Conservation (phyloP, 352 stramenopile species). For the Pseudoperonospora humuli region DNA sequence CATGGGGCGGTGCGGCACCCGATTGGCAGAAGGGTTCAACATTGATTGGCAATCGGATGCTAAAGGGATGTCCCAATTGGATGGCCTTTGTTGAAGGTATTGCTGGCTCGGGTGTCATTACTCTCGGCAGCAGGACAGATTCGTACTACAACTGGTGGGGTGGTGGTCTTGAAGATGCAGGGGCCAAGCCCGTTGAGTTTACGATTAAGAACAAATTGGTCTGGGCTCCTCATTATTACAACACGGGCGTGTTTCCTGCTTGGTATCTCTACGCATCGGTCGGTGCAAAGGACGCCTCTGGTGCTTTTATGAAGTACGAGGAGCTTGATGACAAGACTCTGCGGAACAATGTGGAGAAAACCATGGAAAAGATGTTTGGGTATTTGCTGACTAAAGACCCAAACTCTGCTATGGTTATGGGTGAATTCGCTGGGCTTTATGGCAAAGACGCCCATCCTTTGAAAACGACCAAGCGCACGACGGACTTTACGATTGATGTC, state of each 20-base stretch:
- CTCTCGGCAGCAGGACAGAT: conserved; percentile 15
- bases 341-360: conserved; percentile 44
- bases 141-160: conserved; percentile 66
- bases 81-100: conserved; percentile 58
- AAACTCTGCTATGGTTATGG: conserved; percentile 47
- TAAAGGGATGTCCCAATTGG: conserved; percentile 51
- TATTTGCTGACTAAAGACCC: conserved; percentile 34
- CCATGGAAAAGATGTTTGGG: conserved; percentile 61
- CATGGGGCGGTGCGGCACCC: conserved; percentile 31
- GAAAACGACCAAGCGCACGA: conserved; percentile 51
- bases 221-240: too few species aligned
- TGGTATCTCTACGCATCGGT: conserved; percentile 41
- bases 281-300: conserved; percentile 7
- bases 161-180: conserved; percentile 34
- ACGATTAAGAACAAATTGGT: conserved; percentile 47
- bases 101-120: conserved; percentile 29
- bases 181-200: conserved; percentile 31
- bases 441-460: conserved; percentile 37
- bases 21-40: conserved; percentile 47
- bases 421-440: conserved; percentile 59
- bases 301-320: conserved; percentile 29
- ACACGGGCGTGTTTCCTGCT: conserved; percentile 49
- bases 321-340: conserved; percentile 48
- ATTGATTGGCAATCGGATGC: conserved; percentile 51
- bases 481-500: conserved; percentile 50